A percentile compares a stretch with the other conserved stretches of the same genome.
These are phyloP conservation scores for Caloboletus firmus DNA, from an alignment of 1,284 basidiomycete genomes.

Conservation along the genomic window DNA sequence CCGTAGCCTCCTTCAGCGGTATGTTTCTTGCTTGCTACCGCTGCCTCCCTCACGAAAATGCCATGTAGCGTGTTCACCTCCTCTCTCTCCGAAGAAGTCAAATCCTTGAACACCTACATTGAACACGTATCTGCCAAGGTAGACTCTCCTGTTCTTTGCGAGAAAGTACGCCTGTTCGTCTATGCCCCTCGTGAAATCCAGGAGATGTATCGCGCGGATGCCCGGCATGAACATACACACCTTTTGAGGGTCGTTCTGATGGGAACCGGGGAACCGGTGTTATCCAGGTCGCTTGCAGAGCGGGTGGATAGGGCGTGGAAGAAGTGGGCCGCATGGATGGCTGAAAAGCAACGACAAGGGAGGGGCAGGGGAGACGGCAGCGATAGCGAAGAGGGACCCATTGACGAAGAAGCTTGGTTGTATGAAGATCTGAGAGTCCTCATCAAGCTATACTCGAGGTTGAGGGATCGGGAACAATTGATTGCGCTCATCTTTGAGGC, in stretches of 20 bases:
- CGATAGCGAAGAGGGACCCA: constrained; percentile 90
- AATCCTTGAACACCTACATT: constrained; percentile 81
- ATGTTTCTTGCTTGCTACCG: constrained; percentile 9
- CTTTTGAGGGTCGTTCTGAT: constrained; percentile 83
- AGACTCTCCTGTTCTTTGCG: constrained; percentile 83
- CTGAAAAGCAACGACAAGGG: constrained; percentile 57
- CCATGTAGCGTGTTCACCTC: constrained; percentile 86
- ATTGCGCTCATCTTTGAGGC: constrained; percentile 96
- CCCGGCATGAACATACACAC: constrained; percentile 60
- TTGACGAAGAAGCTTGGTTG: constrained; percentile 92
- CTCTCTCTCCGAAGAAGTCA: constrained; percentile 87
- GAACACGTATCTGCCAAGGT: constrained; percentile 85
- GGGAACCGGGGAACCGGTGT: constrained; percentile 71
- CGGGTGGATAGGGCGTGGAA: constrained; percentile 74
- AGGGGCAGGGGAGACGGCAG: constrained; percentile 55
- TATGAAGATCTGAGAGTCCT: constrained; percentile 88
- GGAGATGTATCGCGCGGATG: constrained; percentile 75
- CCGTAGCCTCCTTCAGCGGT: constrained; percentile 87
- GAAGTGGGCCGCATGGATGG: constrained; percentile 75
- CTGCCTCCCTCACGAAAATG: constrained; percentile 8
- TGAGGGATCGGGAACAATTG: constrained; percentile 90
- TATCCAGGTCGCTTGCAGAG: constrained; percentile 76
- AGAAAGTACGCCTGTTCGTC: constrained; percentile 86
- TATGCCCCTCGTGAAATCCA: constrained; percentile 89
- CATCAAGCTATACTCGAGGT: constrained; percentile 71